These are phyloP conservation scores for Dactylonectria macrodidyma DNA, from an alignment of 2,329 filamentous ascomycete genomes.

Conservation along the genomic window DNA sequence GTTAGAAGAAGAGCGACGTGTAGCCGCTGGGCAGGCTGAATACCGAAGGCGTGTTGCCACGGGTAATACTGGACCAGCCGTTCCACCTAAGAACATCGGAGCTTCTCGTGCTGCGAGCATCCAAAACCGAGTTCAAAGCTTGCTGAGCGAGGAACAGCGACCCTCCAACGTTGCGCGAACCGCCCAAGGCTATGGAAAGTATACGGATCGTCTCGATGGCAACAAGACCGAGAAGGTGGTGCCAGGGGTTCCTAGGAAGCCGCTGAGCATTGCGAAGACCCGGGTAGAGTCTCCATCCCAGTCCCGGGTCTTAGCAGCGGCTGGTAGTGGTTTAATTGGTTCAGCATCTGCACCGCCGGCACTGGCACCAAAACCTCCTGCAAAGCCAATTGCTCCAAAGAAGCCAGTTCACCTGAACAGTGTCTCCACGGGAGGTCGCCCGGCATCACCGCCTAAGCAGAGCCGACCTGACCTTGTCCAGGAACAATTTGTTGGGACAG, in stretches of 20 bases:
- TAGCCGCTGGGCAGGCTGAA: conserved; percentile 89
- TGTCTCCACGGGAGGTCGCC: conserved; percentile 60
- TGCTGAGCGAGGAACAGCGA: conserved; percentile 84
- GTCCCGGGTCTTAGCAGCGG: conserved; percentile 30
- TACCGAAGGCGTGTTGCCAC: conserved; percentile 82
- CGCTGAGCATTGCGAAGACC: conserved; percentile 55
- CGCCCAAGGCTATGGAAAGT: conserved; percentile 91
- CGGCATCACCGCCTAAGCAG: conserved; percentile 63
- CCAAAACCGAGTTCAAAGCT: conserved; percentile 89
- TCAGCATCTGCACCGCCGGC: conserved; percentile 44
- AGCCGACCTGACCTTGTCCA: conserved; percentile 43
- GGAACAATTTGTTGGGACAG: conserved; percentile 61
- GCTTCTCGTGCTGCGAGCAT: conserved; percentile 84
- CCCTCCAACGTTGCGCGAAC: conserved; percentile 74
- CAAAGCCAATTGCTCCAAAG: conserved; percentile 69
- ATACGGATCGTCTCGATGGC: conserved; percentile 71
- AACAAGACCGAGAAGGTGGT: conserved; percentile 56
- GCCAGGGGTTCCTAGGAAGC: conserved; percentile 68
- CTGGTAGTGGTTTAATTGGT: conserved; percentile 25
- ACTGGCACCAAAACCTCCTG: conserved; percentile 46
- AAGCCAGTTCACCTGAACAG: conserved; percentile 75
- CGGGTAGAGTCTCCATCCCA: conserved; percentile 48
- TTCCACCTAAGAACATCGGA: conserved; percentile 69
- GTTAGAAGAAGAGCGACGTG: conserved; percentile 89
- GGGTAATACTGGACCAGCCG: conserved; percentile 55